These are phyloP conservation scores for Umbelopsis isabellina DNA, from an alignment of 192 early-diverging fungal species.

Conservation along the genomic window DNA sequence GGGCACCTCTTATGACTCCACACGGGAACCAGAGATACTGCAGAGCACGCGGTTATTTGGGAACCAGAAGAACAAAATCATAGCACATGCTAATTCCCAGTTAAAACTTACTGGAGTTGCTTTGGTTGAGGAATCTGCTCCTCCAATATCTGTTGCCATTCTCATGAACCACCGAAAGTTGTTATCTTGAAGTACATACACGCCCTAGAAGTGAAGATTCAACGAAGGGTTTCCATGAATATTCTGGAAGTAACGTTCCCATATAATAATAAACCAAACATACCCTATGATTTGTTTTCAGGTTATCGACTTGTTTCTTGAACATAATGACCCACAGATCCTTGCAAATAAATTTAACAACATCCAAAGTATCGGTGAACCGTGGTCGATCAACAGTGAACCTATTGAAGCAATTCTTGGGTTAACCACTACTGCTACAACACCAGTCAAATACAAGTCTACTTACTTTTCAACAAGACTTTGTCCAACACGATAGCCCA, in stretches of 20 bases:
- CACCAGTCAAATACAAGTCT: neutral
- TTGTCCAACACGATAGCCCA: slow-evolving; percentile 90
- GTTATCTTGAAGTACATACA: slow-evolving; percentile 98
- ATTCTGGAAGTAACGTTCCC: neutral
- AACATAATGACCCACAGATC: slow-evolving; percentile 96
- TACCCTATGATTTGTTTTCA: slow-evolving; percentile 98
- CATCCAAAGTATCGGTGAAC: slow-evolving; percentile 91
- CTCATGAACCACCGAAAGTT: slow-evolving; percentile 93
- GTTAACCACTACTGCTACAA: neutral
- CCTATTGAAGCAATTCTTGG: slow-evolving; percentile 42
- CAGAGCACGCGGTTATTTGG: neutral
- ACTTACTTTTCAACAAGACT: slow-evolving; percentile 82
- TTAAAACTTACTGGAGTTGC: slow-evolving; percentile 70
- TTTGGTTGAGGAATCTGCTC: slow-evolving; percentile 74
- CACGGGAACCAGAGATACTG: slow-evolving; percentile 95
- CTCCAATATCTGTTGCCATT: slow-evolving; percentile 84
- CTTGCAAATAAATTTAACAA: slow-evolving; percentile 99
- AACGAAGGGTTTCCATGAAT: neutral
- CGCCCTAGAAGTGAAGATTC: slow-evolving; percentile 61
- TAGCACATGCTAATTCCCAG: neutral
- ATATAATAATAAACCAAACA: slow-evolving; percentile 5
- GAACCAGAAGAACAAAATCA: neutral
- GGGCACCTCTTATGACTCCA: slow-evolving; percentile 92
- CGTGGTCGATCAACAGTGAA: slow-evolving; percentile 86
- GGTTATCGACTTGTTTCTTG: slow-evolving; percentile 97